Base-by-base conservation (phyloP, 495 filamentous ascomycete genomes). In the Daldinia loculata region DNA sequence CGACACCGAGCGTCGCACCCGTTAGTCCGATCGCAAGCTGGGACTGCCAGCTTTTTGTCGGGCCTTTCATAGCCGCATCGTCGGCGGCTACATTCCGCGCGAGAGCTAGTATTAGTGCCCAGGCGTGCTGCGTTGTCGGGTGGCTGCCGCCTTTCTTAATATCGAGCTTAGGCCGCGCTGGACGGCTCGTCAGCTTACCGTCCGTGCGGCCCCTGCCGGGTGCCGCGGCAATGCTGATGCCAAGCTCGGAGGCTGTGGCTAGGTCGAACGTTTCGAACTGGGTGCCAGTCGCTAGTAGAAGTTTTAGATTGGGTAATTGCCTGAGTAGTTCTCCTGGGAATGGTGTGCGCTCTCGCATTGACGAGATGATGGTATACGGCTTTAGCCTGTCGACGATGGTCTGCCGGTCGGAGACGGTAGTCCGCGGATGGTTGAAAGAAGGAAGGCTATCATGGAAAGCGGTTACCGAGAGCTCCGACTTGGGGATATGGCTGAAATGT, bases 291-390 rank as follows among this genome's bases (percentile, higher is more conserved):
- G 88, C 88, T 19, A 91, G 81, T 22, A 92, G 80, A 2, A 92
- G 80, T 72, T 88, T 89, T 15, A 92, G 81, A 60, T 91, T 91
- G 0, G 90, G 90, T 1, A 92, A 79, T 6, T 83, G 77, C 4
- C 79, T 69, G 2, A 91, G 81, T 4, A 90, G 82, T 0, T 80
- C 76, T 0, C 76, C 80, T 5, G 84, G 79, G 74, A 93, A 89
- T 0, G 89, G 84, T 0, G 89, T 92, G 22, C 90, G 88, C 76
- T 93, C 90, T n/a, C 90, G 87, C 74, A 80, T 78, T 9, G 86
- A 85, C 8, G 87, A 84, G 63, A 92, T 83, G 41, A 88, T 77
- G 30, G 86, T 81, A 77, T 85, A 91, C 3, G 87, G 86, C 22
- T 81, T 75, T 5, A 92, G 83, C 4, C 87, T 83, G 9, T 82